Percentiles rank a stretch among this genome's conserved stretches.
Conservation (phyloP, 805 yeast species). For the Candida broadrunensis region DNA sequence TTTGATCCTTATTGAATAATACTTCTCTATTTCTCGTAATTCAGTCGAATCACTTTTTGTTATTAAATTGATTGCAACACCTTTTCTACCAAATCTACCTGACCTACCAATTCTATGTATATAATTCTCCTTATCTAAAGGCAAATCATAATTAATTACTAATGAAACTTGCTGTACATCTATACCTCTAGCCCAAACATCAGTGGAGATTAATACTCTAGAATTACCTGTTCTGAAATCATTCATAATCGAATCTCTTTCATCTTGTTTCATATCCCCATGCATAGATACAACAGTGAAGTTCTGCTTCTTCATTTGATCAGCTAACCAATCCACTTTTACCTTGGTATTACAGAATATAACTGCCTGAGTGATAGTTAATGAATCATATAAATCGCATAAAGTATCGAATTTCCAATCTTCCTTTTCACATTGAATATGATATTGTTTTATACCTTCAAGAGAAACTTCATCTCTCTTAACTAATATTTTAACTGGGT, state of each 20-base stretch:
- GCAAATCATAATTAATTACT: constrained; percentile 94
- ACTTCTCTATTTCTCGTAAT: constrained; percentile 71
- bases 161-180: constrained; percentile 97
- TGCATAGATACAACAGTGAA: constrained; percentile 96
- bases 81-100: constrained; percentile 98
- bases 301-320: constrained; percentile 71
- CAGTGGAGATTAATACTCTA: constrained; percentile 92
- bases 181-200: constrained; percentile 97
- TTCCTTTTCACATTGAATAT: constrained; percentile 87
- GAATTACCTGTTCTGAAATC: constrained; percentile 94
- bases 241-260: constrained; percentile 91
- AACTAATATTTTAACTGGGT: constrained; percentile 92
- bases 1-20: constrained; percentile 70
- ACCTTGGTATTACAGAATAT: constrained; percentile 96
- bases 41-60: constrained; percentile 73
- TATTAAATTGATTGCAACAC: constrained; percentile 93
- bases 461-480: constrained; percentile 91
- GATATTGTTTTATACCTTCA: constrained; percentile 93
- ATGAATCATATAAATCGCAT: constrained; percentile 91
- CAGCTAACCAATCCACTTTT: constrained; percentile 89
- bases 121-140: constrained; percentile 90
- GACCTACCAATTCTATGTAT: constrained; percentile 98
- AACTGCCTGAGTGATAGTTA: constrained; percentile 95
- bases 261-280: constrained; percentile 94
- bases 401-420: constrained; percentile 92